These are phyloP conservation scores for Candida nemodendra DNA, from an alignment of 805 yeast genomes.

Conservation along the genomic window DNA sequence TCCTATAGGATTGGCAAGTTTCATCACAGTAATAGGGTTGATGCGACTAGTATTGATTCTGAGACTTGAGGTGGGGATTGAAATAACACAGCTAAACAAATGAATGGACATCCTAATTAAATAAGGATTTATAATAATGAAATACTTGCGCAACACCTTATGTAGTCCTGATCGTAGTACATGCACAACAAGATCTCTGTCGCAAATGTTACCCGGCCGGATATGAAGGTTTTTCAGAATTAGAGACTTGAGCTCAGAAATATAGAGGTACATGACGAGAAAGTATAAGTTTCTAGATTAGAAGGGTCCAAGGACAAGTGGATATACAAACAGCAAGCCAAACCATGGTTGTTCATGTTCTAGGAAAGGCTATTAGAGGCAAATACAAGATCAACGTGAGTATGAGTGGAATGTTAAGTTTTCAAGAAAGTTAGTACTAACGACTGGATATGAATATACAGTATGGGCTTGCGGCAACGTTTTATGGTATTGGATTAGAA, in stretches of 20 bases:
- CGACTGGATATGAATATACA: slow-evolving; percentile 8
- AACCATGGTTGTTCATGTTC: slow-evolving; percentile 55
- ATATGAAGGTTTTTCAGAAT: too few species aligned
- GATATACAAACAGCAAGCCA: too few species aligned
- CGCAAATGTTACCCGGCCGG: too few species aligned
- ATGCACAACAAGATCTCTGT: too few species aligned
- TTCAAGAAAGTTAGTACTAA: background rate
- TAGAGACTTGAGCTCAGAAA: too few species aligned
- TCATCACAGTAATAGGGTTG: slow-evolving; percentile 84
- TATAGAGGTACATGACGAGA: too few species aligned
- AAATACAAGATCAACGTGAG: slow-evolving; percentile 34
- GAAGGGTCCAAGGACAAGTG: too few species aligned
- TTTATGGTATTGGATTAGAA: slow-evolving; percentile 81
- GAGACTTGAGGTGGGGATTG: slow-evolving; percentile 54
- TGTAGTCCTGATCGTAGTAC: too few species aligned
- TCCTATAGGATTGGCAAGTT: slow-evolving; percentile 95
- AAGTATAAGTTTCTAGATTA: too few species aligned
- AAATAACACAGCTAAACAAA: background rate
- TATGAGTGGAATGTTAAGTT: slow-evolving; percentile 3
- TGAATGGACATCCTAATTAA: too few species aligned
- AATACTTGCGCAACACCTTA: too few species aligned
- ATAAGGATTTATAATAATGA: background rate
- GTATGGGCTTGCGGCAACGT: slow-evolving; percentile 70
- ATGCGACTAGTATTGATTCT: slow-evolving; percentile 72
- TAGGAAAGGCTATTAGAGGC: slow-evolving; percentile 52